These are phyloP conservation scores for Mycotypha africana DNA, from an alignment of 371 early-diverging fungal genomes.

Conservation along the genomic window DNA sequence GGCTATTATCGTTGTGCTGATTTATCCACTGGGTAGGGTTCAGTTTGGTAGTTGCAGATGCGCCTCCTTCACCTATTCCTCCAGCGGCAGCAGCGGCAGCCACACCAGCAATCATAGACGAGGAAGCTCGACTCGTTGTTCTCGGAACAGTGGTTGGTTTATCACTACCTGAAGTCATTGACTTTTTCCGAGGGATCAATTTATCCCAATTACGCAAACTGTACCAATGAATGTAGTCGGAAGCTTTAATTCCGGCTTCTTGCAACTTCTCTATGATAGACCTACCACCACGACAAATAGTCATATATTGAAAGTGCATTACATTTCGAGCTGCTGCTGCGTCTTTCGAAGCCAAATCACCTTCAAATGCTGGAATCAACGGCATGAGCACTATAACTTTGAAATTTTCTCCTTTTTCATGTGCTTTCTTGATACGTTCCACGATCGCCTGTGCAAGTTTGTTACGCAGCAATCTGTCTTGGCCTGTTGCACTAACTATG, in stretches of 20 bases:
- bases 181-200: conserved; percentile 17
- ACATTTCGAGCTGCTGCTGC: conserved; percentile 71
- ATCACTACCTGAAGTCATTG: background rate
- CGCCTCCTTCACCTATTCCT: no score
- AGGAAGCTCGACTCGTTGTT: no score
- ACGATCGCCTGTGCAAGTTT: conserved; percentile 55
- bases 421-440: conserved; percentile 74
- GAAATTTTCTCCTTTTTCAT: conserved; percentile 62
- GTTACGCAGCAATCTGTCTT: conserved; percentile 33
- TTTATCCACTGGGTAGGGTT: no score
- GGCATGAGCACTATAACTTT: conserved; percentile 86
- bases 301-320: conserved; percentile 80
- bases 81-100: no score
- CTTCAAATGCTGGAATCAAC: conserved; percentile 87
- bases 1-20: no score
- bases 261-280: conserved; percentile 62
- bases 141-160: background rate
- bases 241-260: conserved; percentile 61
- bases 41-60: no score
- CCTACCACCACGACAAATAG: conserved; percentile 75
- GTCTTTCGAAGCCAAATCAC: conserved; percentile 68
- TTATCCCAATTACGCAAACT: conserved; percentile 72
- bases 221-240: conserved; percentile 80
- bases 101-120: no score
- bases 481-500: conserved; percentile 10